These are phyloP conservation scores for Erodium moschatum DNA, from an alignment of 441 rosid genomes.

Conservation along the genomic window DNA sequence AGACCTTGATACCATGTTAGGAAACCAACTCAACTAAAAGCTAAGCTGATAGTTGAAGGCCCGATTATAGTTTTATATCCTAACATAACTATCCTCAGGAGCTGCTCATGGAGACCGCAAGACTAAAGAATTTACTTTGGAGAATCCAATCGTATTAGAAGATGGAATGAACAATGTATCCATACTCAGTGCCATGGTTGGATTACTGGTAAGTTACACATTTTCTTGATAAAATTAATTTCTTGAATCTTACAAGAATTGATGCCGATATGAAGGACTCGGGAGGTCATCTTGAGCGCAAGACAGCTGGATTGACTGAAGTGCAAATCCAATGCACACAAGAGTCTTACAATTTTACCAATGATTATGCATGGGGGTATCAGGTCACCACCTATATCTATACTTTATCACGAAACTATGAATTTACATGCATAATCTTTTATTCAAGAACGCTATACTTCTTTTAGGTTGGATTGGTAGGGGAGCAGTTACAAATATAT, in stretches of 20 bases:
- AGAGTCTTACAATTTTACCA: slow-evolving; percentile 30
- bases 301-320: slow-evolving; percentile 33
- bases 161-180: slow-evolving; percentile 47
- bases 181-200: slow-evolving; percentile 57
- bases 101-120: slow-evolving; percentile 52
- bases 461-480: slow-evolving; percentile 45
- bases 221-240: background rate
- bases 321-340: slow-evolving; percentile 36
- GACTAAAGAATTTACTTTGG: slow-evolving; percentile 35
- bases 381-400: slow-evolving; percentile 27
- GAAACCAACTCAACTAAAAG: no score
- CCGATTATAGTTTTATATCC: no score
- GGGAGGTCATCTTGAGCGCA: slow-evolving; percentile 50
- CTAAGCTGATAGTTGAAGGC: no score
- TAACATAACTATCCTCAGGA: slow-evolving; percentile 34
- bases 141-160: slow-evolving; percentile 28
- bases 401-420: background rate
- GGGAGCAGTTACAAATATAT: slow-evolving; percentile 37
- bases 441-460: background rate
- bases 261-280: slow-evolving; percentile 37
- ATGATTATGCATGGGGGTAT: slow-evolving; percentile 43
- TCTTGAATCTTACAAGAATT: background rate
- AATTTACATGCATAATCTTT: background rate
- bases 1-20: no score
- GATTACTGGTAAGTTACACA: slow-evolving; percentile 42